Evolutionary conservation across 305 asterid genomes (phyloP).

Genomic region (Fraxinus angustifolia): DNA sequence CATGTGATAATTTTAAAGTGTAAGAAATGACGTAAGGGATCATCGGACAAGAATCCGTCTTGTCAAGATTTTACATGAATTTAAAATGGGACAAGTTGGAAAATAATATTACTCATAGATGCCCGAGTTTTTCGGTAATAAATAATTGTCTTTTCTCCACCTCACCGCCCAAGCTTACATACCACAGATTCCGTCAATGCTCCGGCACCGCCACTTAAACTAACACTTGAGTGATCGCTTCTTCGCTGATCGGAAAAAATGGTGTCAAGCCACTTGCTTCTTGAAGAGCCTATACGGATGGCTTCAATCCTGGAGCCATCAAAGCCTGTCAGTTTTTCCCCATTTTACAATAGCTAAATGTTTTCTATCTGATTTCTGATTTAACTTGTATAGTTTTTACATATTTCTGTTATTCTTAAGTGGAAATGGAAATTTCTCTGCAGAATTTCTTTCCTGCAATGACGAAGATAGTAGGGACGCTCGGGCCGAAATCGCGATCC

Average conservation of each 20-base stretch:
- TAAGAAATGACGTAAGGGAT: too few species aligned
- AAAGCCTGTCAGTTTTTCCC: slow-evolving; percentile 37
- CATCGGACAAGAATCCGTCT: background rate
- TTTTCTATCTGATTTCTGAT: background rate
- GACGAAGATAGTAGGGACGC: slow-evolving; percentile 81
- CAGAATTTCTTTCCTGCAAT: slow-evolving; percentile 74
- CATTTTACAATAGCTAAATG: background rate
- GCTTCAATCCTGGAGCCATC: slow-evolving; percentile 74
- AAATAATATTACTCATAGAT: background rate
- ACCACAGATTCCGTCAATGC: background rate
- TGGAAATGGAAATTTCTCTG: slow-evolving; percentile 3
- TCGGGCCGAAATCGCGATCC: slow-evolving; percentile 66
- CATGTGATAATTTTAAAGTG: too few species aligned
- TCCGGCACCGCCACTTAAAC: background rate
- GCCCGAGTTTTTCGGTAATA: background rate
- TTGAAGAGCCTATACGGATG: slow-evolving; percentile 71
- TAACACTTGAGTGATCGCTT: background rate
- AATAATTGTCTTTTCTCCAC: background rate
- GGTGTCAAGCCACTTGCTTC: slow-evolving; percentile 60
- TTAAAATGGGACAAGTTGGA: background rate
- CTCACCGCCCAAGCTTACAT: background rate
- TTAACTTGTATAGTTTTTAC: background rate
- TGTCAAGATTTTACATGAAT: background rate
- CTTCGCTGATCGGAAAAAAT: slow-evolving; percentile 22
- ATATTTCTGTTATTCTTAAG: background rate